A percentile compares a stretch with the other conserved stretches of the same genome.
phyloP scores from a whole-genome alignment of 1,284 basidiomycete genomes.

The Leccinum subatratum region DNA sequence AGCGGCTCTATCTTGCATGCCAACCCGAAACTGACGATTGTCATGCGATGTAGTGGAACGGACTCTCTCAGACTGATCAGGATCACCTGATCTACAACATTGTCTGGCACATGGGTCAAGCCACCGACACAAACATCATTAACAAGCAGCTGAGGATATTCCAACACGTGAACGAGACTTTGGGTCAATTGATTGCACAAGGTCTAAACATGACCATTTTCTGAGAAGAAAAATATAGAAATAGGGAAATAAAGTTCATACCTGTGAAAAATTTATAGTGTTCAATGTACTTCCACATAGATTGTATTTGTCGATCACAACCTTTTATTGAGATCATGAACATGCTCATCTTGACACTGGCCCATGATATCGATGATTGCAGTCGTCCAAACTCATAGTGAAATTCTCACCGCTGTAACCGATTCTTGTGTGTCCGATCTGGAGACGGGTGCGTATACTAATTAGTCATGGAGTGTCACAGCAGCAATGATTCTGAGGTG shows the following conservation, averaged over 20 bases:
- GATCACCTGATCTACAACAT: constrained; percentile 19
- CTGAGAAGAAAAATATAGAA: constrained; percentile 2
- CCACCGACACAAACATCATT: constrained; percentile 11
- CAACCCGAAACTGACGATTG: background rate
- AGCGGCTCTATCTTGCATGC: background rate
- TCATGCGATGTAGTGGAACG: constrained; percentile 16
- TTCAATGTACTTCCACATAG: background rate
- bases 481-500: too few species aligned
- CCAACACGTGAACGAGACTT: constrained; percentile 22
- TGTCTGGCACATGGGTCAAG: constrained; percentile 15
- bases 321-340: background rate
- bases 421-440: too few species aligned
- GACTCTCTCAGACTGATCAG: constrained; percentile 19
- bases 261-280: background rate
- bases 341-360: background rate
- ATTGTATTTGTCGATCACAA: background rate
- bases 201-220: constrained; percentile 23
- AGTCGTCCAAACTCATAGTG: background rate
- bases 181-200: constrained; percentile 22
- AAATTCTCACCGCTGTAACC: background rate
- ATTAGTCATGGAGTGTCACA: too few species aligned
- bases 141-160: constrained; percentile 22
- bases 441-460: too few species aligned
- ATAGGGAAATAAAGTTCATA: background rate
- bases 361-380: too few species aligned